phyloP scores from a whole-genome alignment of 139 green algal species.

The Parachlorella kessleri region DNA sequence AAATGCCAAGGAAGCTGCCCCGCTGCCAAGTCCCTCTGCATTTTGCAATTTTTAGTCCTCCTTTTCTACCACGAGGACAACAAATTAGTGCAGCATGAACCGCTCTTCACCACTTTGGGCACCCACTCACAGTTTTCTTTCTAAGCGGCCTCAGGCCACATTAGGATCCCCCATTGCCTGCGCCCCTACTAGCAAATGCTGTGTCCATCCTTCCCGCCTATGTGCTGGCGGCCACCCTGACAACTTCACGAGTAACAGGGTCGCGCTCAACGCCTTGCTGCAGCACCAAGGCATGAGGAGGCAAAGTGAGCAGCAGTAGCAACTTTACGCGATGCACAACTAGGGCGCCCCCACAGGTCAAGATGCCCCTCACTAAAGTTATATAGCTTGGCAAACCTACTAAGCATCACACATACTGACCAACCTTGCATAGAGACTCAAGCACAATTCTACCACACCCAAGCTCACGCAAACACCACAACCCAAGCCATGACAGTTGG shows the following conservation, averaged over 20 bases:
- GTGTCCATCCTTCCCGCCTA: not conserved
- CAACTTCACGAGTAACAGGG: slow-evolving; percentile 15
- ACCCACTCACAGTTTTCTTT: too few species aligned
- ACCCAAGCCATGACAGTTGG: not conserved
- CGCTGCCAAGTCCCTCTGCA: too few species aligned
- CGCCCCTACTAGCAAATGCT: too few species aligned
- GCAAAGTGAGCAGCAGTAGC: not conserved
- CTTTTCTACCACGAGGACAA: too few species aligned
- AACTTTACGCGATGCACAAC: not conserved
- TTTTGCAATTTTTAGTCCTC: too few species aligned
- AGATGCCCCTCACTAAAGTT: not conserved
- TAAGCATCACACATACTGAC: not conserved
- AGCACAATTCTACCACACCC: not conserved
- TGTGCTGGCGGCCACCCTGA: slow-evolving; percentile 8
- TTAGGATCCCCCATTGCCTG: too few species aligned
- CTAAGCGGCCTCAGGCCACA: too few species aligned
- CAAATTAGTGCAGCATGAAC: too few species aligned
- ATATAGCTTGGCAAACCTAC: not conserved
- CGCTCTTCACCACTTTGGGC: too few species aligned
- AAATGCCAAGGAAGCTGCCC: too few species aligned
- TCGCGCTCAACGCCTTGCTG: slow-evolving; percentile 33
- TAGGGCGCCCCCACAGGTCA: not conserved
- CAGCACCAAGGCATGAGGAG: not conserved
- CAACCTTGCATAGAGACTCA: not conserved
- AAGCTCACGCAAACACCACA: not conserved